Percentiles rank a stretch among this genome's conserved stretches.
phyloP scores from a whole-genome alignment of 352 stramenopile species.

The Lagenidium sp. region DNA sequence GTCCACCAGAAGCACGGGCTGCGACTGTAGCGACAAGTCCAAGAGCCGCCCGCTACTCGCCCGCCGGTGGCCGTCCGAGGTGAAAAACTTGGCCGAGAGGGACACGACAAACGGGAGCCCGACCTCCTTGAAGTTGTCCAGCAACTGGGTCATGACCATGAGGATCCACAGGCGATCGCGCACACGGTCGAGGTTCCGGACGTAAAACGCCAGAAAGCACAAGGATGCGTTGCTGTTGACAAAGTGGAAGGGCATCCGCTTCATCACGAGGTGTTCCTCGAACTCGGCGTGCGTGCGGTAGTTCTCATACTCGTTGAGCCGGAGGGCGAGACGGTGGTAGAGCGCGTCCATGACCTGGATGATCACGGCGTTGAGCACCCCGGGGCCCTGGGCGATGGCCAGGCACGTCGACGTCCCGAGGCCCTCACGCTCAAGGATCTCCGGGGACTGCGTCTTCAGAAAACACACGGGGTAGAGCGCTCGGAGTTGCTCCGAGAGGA shows the following conservation, averaged over 20 bases:
- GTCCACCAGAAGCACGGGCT: conserved; percentile 13
- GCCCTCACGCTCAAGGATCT: background rate
- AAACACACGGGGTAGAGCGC: conserved; percentile 26
- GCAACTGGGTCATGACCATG: conserved; percentile 47
- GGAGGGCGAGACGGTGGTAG: conserved; percentile 48
- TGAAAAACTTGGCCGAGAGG: conserved; percentile 29
- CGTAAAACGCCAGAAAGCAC: conserved; percentile 60
- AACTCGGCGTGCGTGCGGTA: conserved; percentile 56
- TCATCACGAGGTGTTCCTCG: conserved; percentile 61
- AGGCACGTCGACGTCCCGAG: conserved; percentile 24
- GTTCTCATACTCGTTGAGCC: conserved; percentile 69
- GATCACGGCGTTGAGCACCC: conserved; percentile 53
- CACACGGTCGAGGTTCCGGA: conserved; percentile 39
- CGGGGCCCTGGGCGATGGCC: conserved; percentile 38
- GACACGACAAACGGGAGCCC: conserved; percentile 40
- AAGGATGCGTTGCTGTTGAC: conserved; percentile 71
- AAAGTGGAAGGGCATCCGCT: conserved; percentile 70
- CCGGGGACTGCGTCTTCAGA: conserved; percentile 4
- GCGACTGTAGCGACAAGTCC: conserved; percentile 1
- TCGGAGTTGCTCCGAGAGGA: conserved; percentile 45
- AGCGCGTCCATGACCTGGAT: conserved; percentile 56
- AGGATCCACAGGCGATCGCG: conserved; percentile 61
- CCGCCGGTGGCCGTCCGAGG: conserved; percentile 29
- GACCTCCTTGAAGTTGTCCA: conserved; percentile 70
- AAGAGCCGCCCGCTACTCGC: background rate